phyloP scores from a whole-genome alignment of 2,329 filamentous ascomycete genomes.

The Cadophora luteo-olivacea region DNA sequence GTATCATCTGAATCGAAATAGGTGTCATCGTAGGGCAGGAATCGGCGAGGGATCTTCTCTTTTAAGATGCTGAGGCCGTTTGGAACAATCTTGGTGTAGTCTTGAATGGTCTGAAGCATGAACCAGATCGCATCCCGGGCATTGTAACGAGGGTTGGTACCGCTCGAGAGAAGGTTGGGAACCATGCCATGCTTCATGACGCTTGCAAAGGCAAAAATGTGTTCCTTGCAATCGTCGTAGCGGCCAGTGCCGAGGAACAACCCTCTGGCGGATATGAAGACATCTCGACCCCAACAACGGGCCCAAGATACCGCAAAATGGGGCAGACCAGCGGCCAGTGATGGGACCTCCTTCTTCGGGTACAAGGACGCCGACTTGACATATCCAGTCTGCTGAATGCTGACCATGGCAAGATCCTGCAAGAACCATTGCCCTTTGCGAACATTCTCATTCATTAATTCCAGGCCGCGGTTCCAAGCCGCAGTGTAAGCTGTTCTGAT shows the following conservation, averaged over 20 bases:
- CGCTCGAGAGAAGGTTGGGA: conserved; percentile 88
- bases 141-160: conserved; percentile 89
- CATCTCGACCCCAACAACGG: conserved; percentile 95
- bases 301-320: conserved; percentile 96
- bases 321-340: conserved; percentile 88
- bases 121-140: conserved; percentile 98
- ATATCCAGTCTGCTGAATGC: conserved; percentile 86
- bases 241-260: conserved; percentile 91
- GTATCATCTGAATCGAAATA: conserved; percentile 86
- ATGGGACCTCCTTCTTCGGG: conserved; percentile 83
- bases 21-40: conserved; percentile 93
- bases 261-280: conserved; percentile 93
- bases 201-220: conserved; percentile 93
- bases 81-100: conserved; percentile 84
- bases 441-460: conserved; percentile 80
- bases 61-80: conserved; percentile 76
- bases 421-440: conserved; percentile 86
- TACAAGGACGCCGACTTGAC: conserved; percentile 91
- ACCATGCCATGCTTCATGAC: conserved; percentile 99
- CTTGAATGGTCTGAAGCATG: conserved; percentile 94
- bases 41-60: conserved; percentile 80
- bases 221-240: conserved; percentile 87
- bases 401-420: conserved; percentile 88
- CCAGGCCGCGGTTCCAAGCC: conserved; percentile 77
- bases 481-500: conserved; percentile 88